phyloP scores from a whole-genome alignment of 2,329 filamentous ascomycete genomes.

The Hypoxylon sp. region DNA sequence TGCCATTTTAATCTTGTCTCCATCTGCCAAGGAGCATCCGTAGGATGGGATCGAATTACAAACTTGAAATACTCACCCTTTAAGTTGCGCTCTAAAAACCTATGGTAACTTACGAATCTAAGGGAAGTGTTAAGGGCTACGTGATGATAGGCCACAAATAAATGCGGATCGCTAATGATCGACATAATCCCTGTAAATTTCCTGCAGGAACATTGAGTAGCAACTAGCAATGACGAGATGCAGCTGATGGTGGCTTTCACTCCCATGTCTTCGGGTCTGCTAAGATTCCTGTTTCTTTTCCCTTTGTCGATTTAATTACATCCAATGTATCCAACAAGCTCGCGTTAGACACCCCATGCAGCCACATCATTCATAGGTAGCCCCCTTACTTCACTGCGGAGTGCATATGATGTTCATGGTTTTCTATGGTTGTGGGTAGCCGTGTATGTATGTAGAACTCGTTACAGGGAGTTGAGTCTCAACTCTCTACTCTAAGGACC shows the following conservation, averaged over 20 bases:
- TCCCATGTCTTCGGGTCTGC: slow-evolving; percentile 21
- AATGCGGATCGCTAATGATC: slow-evolving; percentile 37
- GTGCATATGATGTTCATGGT: background rate
- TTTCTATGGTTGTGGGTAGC: background rate
- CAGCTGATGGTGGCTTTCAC: slow-evolving; percentile 15
- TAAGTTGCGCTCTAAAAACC: background rate
- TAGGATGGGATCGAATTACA: background rate
- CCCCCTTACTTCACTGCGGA: background rate
- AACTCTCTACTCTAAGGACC: background rate
- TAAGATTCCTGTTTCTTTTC: slow-evolving; percentile 2
- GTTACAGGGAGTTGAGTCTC: background rate
- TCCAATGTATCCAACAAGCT: background rate
- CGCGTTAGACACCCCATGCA: background rate
- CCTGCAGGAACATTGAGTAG: slow-evolving; percentile 40
- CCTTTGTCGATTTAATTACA: slow-evolving; percentile 13
- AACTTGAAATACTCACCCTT: background rate
- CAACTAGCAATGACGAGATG: slow-evolving; percentile 30
- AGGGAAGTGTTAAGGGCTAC: slow-evolving; percentile 1
- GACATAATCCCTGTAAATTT: slow-evolving; percentile 23
- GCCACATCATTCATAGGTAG: background rate
- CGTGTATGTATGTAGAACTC: background rate
- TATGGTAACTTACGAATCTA: background rate
- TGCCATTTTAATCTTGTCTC: background rate
- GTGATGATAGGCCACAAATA: slow-evolving; percentile 28
- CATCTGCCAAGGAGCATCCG: background rate